These are phyloP conservation scores for Eutypella sp. DNA, from an alignment of 2,329 filamentous ascomycete species.

Conservation along the genomic window DNA sequence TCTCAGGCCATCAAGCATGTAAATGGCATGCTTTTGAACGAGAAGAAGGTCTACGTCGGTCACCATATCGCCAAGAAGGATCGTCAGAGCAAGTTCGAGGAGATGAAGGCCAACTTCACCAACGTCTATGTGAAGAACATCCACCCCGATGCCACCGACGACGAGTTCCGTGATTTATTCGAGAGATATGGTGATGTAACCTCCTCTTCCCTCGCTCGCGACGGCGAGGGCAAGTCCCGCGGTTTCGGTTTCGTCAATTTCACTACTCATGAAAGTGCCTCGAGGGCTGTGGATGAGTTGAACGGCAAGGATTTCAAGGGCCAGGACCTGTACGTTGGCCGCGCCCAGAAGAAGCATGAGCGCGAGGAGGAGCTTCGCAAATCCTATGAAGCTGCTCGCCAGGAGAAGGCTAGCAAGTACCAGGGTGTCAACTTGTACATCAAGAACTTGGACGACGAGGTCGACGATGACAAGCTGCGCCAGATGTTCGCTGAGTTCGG, in stretches of 20 bases:
- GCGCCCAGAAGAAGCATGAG: constrained; percentile 99
- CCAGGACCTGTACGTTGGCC: constrained; percentile 95
- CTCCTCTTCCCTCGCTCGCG: constrained; percentile 87
- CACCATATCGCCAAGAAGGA: constrained; percentile 99
- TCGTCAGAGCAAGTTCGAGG: constrained; percentile 99
- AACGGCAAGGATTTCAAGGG: constrained; percentile 89
- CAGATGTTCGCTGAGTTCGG: constrained; percentile 88
- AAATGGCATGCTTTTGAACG: constrained; percentile 98
- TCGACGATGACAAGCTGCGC: constrained; percentile 96
- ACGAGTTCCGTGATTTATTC: constrained; percentile 91
- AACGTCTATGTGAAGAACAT: constrained; percentile 99
- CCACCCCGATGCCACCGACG: constrained; percentile 74
- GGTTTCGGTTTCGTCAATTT: constrained; percentile 97
- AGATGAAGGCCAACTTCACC: constrained; percentile 99
- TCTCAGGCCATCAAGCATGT: constrained; percentile 98
- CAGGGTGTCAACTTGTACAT: constrained; percentile 99
- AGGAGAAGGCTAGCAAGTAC: constrained; percentile 99
- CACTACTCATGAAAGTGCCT: constrained; percentile 81
- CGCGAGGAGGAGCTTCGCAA: constrained; percentile 98
- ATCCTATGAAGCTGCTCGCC: constrained; percentile 94
- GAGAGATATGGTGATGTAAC: constrained; percentile 92
- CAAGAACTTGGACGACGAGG: constrained; percentile 96
- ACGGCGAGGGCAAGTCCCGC: constrained; percentile 85
- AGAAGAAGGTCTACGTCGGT: constrained; percentile 99
- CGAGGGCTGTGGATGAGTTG: constrained; percentile 82